Conservation (phyloP, 805 yeast genomes). For the Candida ponderosae region DNA sequence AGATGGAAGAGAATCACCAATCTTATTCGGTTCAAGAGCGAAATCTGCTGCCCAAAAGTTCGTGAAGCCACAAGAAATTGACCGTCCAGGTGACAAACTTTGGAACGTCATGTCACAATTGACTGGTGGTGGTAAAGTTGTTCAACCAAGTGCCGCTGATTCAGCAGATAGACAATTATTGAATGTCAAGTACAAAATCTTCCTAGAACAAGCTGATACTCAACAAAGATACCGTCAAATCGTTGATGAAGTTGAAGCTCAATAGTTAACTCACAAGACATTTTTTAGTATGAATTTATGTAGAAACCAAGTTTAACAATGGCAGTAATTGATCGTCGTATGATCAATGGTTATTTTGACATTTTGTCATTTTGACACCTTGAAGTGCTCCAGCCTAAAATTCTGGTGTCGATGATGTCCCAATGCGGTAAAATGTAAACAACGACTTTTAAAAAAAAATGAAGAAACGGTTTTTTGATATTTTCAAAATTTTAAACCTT, state of each 20-base stretch:
- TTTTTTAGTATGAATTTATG: too few species aligned
- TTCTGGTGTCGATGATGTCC: background rate
- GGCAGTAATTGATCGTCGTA: too few species aligned
- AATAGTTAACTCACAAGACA: too few species aligned
- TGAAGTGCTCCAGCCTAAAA: too few species aligned
- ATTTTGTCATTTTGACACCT: too few species aligned
- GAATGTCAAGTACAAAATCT: constrained; percentile 73
- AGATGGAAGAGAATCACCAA: constrained; percentile 41
- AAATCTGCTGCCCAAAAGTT: constrained; percentile 35
- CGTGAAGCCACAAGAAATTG: constrained; percentile 8
- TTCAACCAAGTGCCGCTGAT: constrained; percentile 51
- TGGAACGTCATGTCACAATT: constrained; percentile 85
- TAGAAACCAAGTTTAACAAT: too few species aligned
- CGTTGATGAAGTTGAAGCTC: constrained; percentile 43
- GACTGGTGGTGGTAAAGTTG: constrained; percentile 78
- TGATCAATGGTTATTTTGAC: too few species aligned
- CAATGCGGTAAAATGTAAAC: background rate
- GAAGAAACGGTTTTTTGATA: background rate
- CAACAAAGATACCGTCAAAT: constrained; percentile 70
- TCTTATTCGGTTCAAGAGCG: constrained; percentile 53
- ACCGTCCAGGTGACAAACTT: constrained; percentile 44
- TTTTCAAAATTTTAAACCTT: background rate
- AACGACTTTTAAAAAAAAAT: background rate
- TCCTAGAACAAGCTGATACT: constrained; percentile 77
- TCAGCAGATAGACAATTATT: constrained; percentile 67